Conservation (phyloP, 768 basidiomycete species). For the Cystobasidium onofrii region DNA sequence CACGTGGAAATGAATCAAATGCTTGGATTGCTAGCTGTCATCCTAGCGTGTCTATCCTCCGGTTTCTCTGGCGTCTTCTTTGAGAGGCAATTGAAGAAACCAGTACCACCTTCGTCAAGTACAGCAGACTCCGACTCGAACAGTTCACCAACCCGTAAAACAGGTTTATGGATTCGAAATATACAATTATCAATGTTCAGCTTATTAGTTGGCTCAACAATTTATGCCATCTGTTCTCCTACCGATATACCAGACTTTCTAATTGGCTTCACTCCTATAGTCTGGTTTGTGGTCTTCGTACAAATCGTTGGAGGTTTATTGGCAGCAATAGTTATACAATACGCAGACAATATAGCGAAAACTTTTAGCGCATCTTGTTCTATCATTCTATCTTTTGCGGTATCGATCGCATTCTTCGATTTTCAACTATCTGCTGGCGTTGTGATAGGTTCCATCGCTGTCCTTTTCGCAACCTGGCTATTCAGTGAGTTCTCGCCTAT, state of each 20-base stretch:
- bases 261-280: constrained; percentile 74
- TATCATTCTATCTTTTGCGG: constrained; percentile 88
- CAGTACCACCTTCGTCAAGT: neutral
- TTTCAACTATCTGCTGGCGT: constrained; percentile 48
- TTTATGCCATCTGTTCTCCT: constrained; percentile 43
- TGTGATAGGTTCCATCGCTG: constrained; percentile 33
- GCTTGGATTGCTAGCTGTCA: constrained; percentile 79
- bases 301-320: constrained; percentile 82
- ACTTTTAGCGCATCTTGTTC: constrained; percentile 77
- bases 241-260: constrained; percentile 48
- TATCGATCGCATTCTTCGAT: constrained; percentile 76
- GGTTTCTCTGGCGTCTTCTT: constrained; percentile 94
- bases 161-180: constrained; percentile 91
- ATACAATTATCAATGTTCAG: constrained; percentile 90
- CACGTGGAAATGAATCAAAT: constrained; percentile 59
- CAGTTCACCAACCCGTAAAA: constrained; percentile 52
- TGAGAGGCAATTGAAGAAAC: constrained; percentile 76
- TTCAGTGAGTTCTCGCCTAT: constrained; percentile 35
- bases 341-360: constrained; percentile 47
- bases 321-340: constrained; percentile 50
- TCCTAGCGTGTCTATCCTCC: constrained; percentile 82
- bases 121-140: neutral
- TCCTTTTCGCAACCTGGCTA: constrained; percentile 35
- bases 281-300: constrained; percentile 75
- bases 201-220: constrained; percentile 47